phyloP scores from a whole-genome alignment of 2,329 filamentous ascomycete genomes.

The Fusarium nanum region DNA sequence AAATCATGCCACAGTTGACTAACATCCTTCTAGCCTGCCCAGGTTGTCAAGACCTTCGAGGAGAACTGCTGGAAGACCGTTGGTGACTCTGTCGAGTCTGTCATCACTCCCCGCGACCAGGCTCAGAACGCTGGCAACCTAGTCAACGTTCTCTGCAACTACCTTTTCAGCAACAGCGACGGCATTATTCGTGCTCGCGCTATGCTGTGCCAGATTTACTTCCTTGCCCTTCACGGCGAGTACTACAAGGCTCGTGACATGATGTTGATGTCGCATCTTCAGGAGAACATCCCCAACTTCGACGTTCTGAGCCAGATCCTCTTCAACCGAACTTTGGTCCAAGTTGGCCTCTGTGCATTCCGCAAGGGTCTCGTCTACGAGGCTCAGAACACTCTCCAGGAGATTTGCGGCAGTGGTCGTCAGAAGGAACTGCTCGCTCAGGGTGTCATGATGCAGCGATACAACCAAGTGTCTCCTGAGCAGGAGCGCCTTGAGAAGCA shows the following conservation, averaged over 20 bases:
- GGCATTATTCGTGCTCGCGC: conserved; percentile 95
- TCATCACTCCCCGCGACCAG: conserved; percentile 79
- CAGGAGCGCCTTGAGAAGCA: conserved; percentile 98
- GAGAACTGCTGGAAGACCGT: conserved; percentile 92
- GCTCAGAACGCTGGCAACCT: conserved; percentile 77
- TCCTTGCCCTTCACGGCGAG: conserved; percentile 95
- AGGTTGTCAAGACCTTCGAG: conserved; percentile 93
- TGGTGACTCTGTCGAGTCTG: conserved; percentile 76
- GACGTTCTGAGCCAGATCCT: conserved; percentile 98
- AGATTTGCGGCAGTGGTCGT: conserved; percentile 96
- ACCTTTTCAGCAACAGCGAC: conserved; percentile 93
- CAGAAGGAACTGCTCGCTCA: conserved; percentile 98
- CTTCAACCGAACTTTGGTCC: conserved; percentile 97
- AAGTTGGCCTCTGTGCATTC: conserved; percentile 98
- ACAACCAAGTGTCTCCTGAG: conserved; percentile 94
- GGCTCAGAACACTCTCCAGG: conserved; percentile 95
- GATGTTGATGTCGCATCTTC: conserved; percentile 99
- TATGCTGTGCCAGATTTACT: conserved; percentile 99
- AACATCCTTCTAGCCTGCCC: conserved; percentile 71
- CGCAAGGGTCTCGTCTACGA: conserved; percentile 96
- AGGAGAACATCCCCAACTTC: conserved; percentile 96
- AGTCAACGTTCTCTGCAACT: conserved; percentile 90
- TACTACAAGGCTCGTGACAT: conserved; percentile 98
- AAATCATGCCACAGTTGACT: neutral
- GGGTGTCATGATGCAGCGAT: conserved; percentile 98